These are phyloP conservation scores for Prunus fruticosa DNA, from an alignment of 306 rosid species.

Conservation along the genomic window DNA sequence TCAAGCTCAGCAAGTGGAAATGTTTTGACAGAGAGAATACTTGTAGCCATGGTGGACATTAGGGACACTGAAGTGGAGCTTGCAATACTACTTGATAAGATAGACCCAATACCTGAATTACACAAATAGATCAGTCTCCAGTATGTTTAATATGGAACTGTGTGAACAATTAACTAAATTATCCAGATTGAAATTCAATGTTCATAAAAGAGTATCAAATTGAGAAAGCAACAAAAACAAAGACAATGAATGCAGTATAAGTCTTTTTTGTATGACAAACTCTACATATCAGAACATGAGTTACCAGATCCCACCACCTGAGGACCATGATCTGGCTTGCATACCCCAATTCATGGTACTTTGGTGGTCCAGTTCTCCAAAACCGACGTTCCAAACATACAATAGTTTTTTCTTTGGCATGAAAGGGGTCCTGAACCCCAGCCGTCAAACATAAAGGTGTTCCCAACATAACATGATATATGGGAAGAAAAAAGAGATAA, in stretches of 20 bases:
- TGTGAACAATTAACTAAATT: background rate
- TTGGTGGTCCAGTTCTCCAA: background rate
- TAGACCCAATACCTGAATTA: constrained; percentile 65
- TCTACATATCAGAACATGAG: constrained; percentile 4
- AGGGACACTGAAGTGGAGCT: constrained; percentile 79
- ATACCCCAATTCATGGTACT: background rate
- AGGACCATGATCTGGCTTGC: background rate
- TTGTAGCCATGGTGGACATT: constrained; percentile 65
- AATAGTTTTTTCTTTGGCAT: too few species aligned
- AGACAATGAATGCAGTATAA: background rate
- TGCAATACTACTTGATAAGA: constrained; percentile 65
- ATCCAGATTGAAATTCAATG: background rate
- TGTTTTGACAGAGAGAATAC: constrained; percentile 71
- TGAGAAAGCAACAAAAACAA: background rate
- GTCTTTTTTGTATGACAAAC: background rate
- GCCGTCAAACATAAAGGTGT: background rate
- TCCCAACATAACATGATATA: background rate
- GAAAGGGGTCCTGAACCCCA: too few species aligned
- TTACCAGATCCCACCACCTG: background rate
- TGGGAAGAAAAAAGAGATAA: background rate
- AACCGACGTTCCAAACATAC: too few species aligned
- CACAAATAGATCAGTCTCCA: background rate
- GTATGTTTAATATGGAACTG: background rate
- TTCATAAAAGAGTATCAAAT: background rate
- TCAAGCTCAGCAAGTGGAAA: constrained; percentile 76